These are phyloP conservation scores for Akanthomyces lecanii DNA, from an alignment of 2,329 filamentous ascomycete species.

Conservation along the genomic window DNA sequence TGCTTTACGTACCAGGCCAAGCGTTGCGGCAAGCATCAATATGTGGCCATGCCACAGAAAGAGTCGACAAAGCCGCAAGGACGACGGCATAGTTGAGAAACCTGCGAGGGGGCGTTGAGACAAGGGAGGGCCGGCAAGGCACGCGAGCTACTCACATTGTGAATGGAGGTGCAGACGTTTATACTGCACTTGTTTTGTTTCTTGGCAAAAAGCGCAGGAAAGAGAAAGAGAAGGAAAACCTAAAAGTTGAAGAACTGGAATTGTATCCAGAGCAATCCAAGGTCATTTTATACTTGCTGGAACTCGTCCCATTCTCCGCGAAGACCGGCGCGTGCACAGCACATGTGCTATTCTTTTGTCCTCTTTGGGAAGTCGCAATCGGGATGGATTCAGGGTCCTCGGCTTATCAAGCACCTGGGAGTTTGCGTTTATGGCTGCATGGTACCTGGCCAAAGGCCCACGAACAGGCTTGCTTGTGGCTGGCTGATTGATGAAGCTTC, in stretches of 20 bases:
- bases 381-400: background rate
- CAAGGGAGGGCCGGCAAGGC: background rate
- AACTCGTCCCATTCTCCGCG: background rate
- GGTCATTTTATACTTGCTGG: background rate
- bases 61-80: background rate
- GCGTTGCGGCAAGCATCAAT: conserved; percentile 15
- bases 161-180: background rate
- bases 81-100: background rate
- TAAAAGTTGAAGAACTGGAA: background rate
- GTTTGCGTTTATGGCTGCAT: background rate
- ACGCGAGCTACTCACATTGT: background rate
- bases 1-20: conserved; percentile 3
- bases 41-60: conserved; percentile 9
- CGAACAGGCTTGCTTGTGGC: background rate
- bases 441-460: background rate
- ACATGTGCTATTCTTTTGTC: background rate
- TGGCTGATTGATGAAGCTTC: background rate
- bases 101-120: background rate
- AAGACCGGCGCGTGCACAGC: background rate
- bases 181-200: background rate
- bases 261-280: background rate
- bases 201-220: too few species aligned
- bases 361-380: background rate
- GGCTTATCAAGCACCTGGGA: background rate
- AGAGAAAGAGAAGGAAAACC: background rate